Evolutionary conservation across 1,284 basidiomycete species (phyloP).

Genomic region (Trichosporon sp.): DNA sequence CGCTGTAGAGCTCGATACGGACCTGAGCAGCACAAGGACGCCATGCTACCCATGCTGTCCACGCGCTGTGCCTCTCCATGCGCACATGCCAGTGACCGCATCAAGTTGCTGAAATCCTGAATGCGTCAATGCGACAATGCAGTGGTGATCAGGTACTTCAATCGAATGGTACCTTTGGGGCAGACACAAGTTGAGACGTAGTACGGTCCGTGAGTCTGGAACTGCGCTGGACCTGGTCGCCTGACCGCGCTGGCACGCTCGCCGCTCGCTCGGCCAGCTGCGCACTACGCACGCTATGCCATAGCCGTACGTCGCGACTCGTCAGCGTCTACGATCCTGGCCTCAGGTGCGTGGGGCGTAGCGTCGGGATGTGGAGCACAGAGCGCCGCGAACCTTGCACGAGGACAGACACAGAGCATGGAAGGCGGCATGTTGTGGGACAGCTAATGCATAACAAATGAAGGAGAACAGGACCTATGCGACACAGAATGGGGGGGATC

Average conservation of each 20-base stretch:
- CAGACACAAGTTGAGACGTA: neutral
- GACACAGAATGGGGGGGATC: conserved; percentile 2
- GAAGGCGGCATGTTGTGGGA: neutral
- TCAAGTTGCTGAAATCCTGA: neutral
- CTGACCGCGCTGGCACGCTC: neutral
- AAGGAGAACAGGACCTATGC: neutral
- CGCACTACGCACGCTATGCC: no score
- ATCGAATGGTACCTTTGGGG: neutral
- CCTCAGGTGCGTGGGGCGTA: neutral
- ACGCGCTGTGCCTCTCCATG: neutral
- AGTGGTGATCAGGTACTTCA: neutral
- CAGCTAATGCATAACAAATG: neutral
- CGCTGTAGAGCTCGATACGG: no score
- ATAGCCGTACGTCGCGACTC: neutral
- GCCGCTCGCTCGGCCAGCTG: no score
- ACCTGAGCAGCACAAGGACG: no score
- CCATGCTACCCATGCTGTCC: no score
- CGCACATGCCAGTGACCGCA: neutral
- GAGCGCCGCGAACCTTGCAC: no score
- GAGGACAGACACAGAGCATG: neutral
- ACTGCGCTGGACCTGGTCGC: neutral
- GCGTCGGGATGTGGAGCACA: neutral
- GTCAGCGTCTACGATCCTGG: neutral
- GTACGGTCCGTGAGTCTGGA: neutral
- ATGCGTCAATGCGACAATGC: no score